A percentile compares a stretch with the other conserved stretches of the same genome.
These are phyloP conservation scores for Boletus rubescentipes DNA, from an alignment of 768 basidiomycete genomes.

Conservation along the genomic window DNA sequence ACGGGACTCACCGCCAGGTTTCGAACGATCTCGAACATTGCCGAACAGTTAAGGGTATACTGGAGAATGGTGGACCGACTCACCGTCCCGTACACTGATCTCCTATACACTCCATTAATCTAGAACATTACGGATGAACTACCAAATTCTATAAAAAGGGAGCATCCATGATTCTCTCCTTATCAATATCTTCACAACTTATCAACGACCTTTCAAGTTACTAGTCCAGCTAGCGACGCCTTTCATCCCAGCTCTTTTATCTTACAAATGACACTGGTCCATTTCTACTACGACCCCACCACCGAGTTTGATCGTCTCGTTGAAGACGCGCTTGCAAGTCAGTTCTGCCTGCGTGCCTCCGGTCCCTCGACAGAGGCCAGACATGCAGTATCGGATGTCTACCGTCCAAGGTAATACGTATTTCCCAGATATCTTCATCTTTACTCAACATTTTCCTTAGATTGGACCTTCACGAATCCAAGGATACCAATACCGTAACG, in stretches of 20 bases:
- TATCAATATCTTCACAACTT: background rate
- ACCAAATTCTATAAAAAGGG: conserved; percentile 5
- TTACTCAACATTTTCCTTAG: conserved; percentile 15
- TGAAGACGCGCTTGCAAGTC: conserved; percentile 24
- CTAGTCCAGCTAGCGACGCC: background rate
- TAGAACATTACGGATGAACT: conserved; percentile 2
- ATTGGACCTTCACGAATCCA: conserved; percentile 48
- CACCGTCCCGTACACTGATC: background rate
- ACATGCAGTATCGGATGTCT: background rate
- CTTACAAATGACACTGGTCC: conserved; percentile 1
- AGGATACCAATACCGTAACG: conserved; percentile 42
- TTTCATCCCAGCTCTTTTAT: background rate
- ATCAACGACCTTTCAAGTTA: background rate
- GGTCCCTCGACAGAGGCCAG: background rate
- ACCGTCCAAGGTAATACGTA: conserved; percentile 23
- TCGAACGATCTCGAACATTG: conserved; percentile 9
- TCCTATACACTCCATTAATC: background rate
- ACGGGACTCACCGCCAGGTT: background rate
- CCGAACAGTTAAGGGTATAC: background rate
- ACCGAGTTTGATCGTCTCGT: conserved; percentile 8
- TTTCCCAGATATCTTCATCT: background rate
- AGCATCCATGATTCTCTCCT: background rate
- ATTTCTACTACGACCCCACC: conserved; percentile 5
- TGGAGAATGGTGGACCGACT: background rate
- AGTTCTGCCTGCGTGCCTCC: conserved; percentile 1